Percentiles rank a stretch among this genome's conserved stretches.
These are phyloP conservation scores for Tagetes patula DNA, from an alignment of 129 eudicot genomes.

Conservation along the genomic window DNA sequence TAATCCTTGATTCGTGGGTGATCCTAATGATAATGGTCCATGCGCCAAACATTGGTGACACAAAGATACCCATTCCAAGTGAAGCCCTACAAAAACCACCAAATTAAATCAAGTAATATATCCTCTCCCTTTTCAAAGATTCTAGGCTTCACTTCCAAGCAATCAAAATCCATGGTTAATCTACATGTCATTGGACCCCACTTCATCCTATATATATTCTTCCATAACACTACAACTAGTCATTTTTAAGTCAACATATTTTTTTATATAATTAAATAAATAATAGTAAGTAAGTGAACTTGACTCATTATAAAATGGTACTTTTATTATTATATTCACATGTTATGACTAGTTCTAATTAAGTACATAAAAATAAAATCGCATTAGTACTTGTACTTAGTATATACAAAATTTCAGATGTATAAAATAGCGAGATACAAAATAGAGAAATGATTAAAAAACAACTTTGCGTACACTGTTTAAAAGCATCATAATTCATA, in stretches of 20 bases:
- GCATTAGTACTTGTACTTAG: no score
- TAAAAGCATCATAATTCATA: no score
- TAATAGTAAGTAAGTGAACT: no score
- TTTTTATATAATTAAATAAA: not conserved
- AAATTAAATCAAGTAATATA: slow-evolving; percentile 29
- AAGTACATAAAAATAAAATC: no score
- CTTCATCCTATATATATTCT: slow-evolving; percentile 18
- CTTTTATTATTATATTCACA: not conserved
- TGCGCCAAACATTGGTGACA: slow-evolving; percentile 27
- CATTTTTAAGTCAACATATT: slow-evolving; percentile 19
- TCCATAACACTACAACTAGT: slow-evolving; percentile 16
- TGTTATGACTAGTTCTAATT: not conserved
- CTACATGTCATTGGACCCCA: slow-evolving; percentile 19
- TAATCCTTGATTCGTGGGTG: not conserved
- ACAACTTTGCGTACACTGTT: no score
- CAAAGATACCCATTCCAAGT: slow-evolving; percentile 39
- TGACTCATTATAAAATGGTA: not conserved
- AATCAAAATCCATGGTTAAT: slow-evolving; percentile 33
- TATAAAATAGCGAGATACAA: no score
- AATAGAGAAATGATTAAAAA: no score
- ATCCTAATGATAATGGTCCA: slow-evolving; percentile 30
- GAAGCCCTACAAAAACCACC: slow-evolving; percentile 41
- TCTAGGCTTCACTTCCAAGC: slow-evolving; percentile 47
- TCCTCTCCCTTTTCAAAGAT: slow-evolving; percentile 35
- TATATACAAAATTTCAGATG: no score